Evolutionary conservation across 257 asterid genomes (phyloP), one percentile per base, ranked within the genome.

Genomic region (Nicotiana tomentosiformis): DNA sequence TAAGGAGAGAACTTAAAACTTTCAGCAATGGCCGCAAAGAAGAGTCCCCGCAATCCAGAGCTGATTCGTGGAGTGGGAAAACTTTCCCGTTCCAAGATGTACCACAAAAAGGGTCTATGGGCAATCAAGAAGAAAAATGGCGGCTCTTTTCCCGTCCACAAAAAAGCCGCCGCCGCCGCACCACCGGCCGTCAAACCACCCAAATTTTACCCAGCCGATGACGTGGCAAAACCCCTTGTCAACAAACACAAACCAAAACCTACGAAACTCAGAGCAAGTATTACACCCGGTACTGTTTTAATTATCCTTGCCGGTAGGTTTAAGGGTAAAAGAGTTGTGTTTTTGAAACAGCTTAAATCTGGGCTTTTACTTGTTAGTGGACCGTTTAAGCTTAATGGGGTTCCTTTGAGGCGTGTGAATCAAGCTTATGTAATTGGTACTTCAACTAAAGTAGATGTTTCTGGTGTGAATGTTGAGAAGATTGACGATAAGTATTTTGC

Each of bases 1-100:
- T 10, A 68, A 37, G 56, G 2, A 69, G 20, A 18, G 10, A 43
- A 0, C 12, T 43, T 43, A 3, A 1, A 32, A 43, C 11, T 43
- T 69, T 66, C 68, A 49, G 16, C 84, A 81, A 81, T 81, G 84
- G 84, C 84, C 66, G 84, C 84, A 62, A 81, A 81, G 78, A 81
- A 81, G 56, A 10, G 77, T 26, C 35, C 66, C 55, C 84, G 84
- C 4, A 81, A 81, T 18, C 78, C 84, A 2, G 78, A 81, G 67
- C 84, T 81, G 8, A 81, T 66, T 53, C 61, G 39, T 37, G 84
- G 78, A 30, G 35, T 81, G 16, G 84, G 84, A 20, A 81, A 66
- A 23, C 67, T 26, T 26, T 66, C 78, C 49, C 64, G 84, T 37
- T 81, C 84, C 17, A 81, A 81, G 51, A 66, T 81, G 78, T 81